These are phyloP conservation scores for Talinum fruticosum DNA, from an alignment of 148 eudicot species.

Conservation along the genomic window DNA sequence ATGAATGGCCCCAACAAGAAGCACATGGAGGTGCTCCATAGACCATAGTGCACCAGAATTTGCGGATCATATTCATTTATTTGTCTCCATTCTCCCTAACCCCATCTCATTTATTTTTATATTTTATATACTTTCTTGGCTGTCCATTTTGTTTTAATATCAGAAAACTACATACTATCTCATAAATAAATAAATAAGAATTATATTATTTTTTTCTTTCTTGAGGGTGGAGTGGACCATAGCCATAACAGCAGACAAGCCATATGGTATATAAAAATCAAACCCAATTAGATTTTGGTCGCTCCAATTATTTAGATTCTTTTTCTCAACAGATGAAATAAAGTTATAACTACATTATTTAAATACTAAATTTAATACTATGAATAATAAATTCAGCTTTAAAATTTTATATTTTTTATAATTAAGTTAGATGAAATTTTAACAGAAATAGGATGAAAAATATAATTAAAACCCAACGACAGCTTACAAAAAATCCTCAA, in stretches of 20 bases:
- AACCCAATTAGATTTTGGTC: too few species aligned
- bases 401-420: too few species aligned
- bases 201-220: slow-evolving; percentile 8
- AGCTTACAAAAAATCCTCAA: not conserved
- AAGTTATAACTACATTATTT: too few species aligned
- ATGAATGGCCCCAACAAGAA: not conserved
- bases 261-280: not conserved
- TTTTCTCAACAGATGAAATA: too few species aligned
- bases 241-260: slow-evolving; percentile 1
- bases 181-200: not conserved
- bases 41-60: slow-evolving; percentile 12
- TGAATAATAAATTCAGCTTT: too few species aligned
- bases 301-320: not conserved
- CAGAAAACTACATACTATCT: not conserved
- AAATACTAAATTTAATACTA: too few species aligned
- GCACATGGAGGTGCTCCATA: slow-evolving; percentile 26
- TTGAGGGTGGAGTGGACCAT: slow-evolving; percentile 13
- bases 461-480: too few species aligned
- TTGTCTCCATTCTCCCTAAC: slow-evolving; percentile 19
- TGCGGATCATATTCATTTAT: slow-evolving; percentile 19
- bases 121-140: slow-evolving; percentile 8
- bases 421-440: too few species aligned
- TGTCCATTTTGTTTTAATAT: slow-evolving; percentile 14
- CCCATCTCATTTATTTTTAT: not conserved
- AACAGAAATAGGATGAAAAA: too few species aligned